A percentile compares a stretch with the other conserved stretches of the same genome.
These are phyloP conservation scores for Dalechampia spathulata DNA, from an alignment of 441 rosid genomes.

Conservation along the genomic window DNA sequence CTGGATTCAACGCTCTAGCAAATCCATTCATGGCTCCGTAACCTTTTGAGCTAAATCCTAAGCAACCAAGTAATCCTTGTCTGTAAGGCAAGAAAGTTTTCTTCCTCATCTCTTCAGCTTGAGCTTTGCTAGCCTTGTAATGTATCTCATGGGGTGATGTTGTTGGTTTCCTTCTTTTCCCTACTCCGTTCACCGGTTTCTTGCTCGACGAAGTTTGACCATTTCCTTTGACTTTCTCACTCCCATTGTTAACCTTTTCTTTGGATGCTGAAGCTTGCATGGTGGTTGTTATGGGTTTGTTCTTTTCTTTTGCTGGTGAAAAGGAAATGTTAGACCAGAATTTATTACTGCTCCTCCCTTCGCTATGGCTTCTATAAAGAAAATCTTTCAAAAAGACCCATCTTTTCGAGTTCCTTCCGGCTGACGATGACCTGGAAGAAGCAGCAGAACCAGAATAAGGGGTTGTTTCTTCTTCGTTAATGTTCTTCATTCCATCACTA, in stretches of 20 bases:
- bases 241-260: slow-evolving; percentile 19
- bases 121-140: slow-evolving; percentile 84
- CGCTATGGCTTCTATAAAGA: slow-evolving; percentile 82
- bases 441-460: slow-evolving; percentile 56
- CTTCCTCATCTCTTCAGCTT: slow-evolving; percentile 95
- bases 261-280: background rate
- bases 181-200: slow-evolving; percentile 66
- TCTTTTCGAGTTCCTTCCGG: slow-evolving; percentile 86
- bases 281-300: slow-evolving; percentile 21
- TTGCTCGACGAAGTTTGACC: slow-evolving; percentile 21
- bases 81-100: slow-evolving; percentile 86
- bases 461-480: slow-evolving; percentile 11
- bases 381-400: slow-evolving; percentile 95
- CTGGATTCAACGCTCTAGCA: slow-evolving; percentile 88
- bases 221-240: slow-evolving; percentile 20
- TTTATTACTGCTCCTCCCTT: slow-evolving; percentile 82
- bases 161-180: slow-evolving; percentile 62
- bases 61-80: slow-evolving; percentile 86
- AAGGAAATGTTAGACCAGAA: slow-evolving; percentile 86
- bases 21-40: slow-evolving; percentile 89
- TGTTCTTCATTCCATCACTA: slow-evolving; percentile 15
- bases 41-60: slow-evolving; percentile 93
- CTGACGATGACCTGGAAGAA: slow-evolving; percentile 78
- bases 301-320: slow-evolving; percentile 64
- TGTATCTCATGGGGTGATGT: slow-evolving; percentile 89